These are phyloP conservation scores for Lantana camara DNA, from an alignment of 257 asterid species.

Conservation along the genomic window DNA sequence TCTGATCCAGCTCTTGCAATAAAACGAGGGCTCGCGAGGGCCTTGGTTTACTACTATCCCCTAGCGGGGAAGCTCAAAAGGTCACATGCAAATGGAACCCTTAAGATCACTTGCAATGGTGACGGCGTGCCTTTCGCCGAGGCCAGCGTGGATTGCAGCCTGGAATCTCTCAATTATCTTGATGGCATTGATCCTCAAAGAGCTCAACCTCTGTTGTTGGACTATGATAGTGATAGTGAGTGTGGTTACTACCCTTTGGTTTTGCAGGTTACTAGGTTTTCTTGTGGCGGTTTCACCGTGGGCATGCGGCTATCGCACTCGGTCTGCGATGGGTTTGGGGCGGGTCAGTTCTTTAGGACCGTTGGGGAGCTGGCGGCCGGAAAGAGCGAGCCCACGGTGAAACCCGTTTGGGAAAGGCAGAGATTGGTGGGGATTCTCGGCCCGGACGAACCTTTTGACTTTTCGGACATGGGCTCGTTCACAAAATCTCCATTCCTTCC, in stretches of 20 bases:
- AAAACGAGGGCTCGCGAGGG: constrained; percentile 1
- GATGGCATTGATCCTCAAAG: background rate
- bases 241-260: constrained; percentile 5
- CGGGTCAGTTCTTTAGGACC: constrained; percentile 10
- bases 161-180: constrained; percentile 2
- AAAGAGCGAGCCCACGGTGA: background rate
- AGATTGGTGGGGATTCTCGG: background rate
- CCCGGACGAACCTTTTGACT: background rate
- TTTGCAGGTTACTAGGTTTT: constrained; percentile 9
- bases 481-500: constrained; percentile 8
- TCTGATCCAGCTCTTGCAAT: background rate
- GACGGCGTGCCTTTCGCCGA: constrained; percentile 8
- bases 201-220: background rate
- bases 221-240: background rate
- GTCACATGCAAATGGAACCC: background rate
- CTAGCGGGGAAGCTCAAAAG: constrained; percentile 15
- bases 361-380: background rate
- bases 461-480: background rate
- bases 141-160: constrained; percentile 1
- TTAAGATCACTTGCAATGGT: background rate
- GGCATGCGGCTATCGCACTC: constrained; percentile 17
- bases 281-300: constrained; percentile 11
- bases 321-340: constrained; percentile 15
- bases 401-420: constrained; percentile 20
- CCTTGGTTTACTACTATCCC: constrained; percentile 16